Evolutionary conservation across 2,329 filamentous ascomycete species (phyloP).

Genomic region (Colletotrichum liaoningense): DNA sequence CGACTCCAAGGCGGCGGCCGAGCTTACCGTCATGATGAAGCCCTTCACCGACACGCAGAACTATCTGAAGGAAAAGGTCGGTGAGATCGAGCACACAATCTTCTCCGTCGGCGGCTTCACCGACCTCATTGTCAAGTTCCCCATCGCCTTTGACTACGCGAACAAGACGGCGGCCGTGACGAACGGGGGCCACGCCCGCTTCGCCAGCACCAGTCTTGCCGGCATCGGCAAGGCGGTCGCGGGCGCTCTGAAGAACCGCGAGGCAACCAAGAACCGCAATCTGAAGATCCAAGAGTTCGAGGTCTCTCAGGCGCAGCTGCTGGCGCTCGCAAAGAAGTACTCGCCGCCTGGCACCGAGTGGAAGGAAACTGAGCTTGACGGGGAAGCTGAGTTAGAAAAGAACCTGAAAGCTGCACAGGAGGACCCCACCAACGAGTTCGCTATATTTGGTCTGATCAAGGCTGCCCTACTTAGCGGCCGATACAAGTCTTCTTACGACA

Average conservation of each 20-base stretch:
- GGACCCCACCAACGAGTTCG: conserved; percentile 1
- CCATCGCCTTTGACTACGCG: conserved; percentile 16
- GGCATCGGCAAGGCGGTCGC: conserved; percentile 60
- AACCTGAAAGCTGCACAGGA: not conserved
- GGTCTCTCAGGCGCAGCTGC: conserved; percentile 61
- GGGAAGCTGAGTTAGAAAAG: not conserved
- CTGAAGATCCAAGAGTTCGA: conserved; percentile 63
- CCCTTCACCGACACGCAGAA: conserved; percentile 59
- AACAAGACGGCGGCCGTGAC: conserved; percentile 52
- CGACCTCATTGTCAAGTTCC: conserved; percentile 61
- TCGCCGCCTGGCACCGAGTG: conserved; percentile 23
- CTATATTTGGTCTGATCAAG: not conserved
- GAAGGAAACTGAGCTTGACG: conserved; percentile 13
- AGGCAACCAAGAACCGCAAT: conserved; percentile 63
- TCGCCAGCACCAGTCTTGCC: conserved; percentile 59
- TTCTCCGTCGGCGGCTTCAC: conserved; percentile 67
- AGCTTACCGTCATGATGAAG: conserved; percentile 60
- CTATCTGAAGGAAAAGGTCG: conserved; percentile 52
- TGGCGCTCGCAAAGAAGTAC: conserved; percentile 45
- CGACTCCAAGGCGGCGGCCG: conserved; percentile 35
- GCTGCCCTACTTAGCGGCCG: not conserved
- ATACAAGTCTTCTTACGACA: not conserved
- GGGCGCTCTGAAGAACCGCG: conserved; percentile 56
- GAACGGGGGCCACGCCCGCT: conserved; percentile 59
- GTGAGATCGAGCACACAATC: conserved; percentile 64